phyloP scores from a whole-genome alignment of 441 rosid genomes.

The Arabidopsis hybrid region DNA sequence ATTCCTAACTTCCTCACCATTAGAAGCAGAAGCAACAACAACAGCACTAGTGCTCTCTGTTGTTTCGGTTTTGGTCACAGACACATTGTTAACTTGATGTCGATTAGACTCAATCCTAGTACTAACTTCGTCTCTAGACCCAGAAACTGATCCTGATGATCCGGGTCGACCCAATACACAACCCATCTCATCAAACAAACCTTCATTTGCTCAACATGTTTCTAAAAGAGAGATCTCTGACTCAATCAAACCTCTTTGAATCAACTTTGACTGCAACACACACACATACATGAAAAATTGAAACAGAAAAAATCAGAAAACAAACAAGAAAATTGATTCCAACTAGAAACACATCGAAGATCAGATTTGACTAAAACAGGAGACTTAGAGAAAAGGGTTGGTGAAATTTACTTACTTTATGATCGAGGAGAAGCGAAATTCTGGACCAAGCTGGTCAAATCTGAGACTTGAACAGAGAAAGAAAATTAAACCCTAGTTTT shows the following conservation, averaged over 20 bases:
- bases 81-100: slow-evolving; percentile 31
- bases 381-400: neutral
- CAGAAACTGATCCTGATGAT: slow-evolving; percentile 63
- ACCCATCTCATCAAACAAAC: slow-evolving; percentile 80
- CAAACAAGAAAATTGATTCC: slow-evolving; percentile 14
- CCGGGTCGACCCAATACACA: slow-evolving; percentile 90
- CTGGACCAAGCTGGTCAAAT: slow-evolving; percentile 41
- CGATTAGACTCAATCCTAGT: slow-evolving; percentile 55
- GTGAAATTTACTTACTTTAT: slow-evolving; percentile 36
- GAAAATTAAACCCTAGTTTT: slow-evolving; percentile 34
- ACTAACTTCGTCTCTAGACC: slow-evolving; percentile 60
- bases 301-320: slow-evolving; percentile 19
- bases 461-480: slow-evolving; percentile 28
- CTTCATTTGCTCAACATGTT: slow-evolving; percentile 72
- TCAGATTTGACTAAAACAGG: slow-evolving; percentile 36
- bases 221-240: slow-evolving; percentile 17
- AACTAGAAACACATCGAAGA: slow-evolving; percentile 24
- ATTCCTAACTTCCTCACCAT: slow-evolving; percentile 54
- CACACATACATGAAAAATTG: slow-evolving; percentile 21
- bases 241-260: slow-evolving; percentile 14
- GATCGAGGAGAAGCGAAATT: slow-evolving; percentile 41
- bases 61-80: slow-evolving; percentile 44
- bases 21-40: slow-evolving; percentile 38
- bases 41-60: slow-evolving; percentile 49
- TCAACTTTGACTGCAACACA: slow-evolving; percentile 35